A percentile compares a stretch with the other conserved stretches of the same genome.
phyloP scores from a whole-genome alignment of 208 protist genomes.

The Leishmania turanica region DNA sequence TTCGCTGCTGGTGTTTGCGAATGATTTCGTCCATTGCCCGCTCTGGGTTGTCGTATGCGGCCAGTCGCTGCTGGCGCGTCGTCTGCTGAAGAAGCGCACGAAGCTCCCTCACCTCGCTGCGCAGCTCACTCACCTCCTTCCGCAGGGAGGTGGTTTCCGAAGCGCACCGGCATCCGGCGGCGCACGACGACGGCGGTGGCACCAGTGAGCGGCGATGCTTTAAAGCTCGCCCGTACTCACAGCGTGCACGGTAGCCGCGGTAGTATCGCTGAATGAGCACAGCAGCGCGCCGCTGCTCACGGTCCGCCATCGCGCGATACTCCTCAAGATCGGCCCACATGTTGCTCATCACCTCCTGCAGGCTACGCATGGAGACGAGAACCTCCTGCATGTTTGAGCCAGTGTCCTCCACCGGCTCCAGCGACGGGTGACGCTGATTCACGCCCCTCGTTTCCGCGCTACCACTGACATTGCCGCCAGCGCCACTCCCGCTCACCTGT shows the following conservation, averaged over 20 bases:
- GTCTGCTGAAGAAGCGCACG: slow-evolving; percentile 34
- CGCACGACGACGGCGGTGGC: background rate
- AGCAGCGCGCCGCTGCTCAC: slow-evolving; percentile 58
- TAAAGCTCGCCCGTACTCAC: slow-evolving; percentile 41
- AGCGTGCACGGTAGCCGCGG: slow-evolving; percentile 64
- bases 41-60: slow-evolving; percentile 36
- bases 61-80: slow-evolving; percentile 34
- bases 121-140: slow-evolving; percentile 37
- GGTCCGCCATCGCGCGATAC: slow-evolving; percentile 47
- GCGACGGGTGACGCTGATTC: slow-evolving; percentile 17
- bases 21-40: slow-evolving; percentile 58
- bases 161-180: slow-evolving; percentile 8
- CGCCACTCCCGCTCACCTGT: background rate
- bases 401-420: slow-evolving; percentile 19
- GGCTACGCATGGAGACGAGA: slow-evolving; percentile 42
- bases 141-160: slow-evolving; percentile 30
- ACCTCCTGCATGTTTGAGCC: slow-evolving; percentile 49
- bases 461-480: background rate
- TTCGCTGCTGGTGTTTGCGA: slow-evolving; percentile 23
- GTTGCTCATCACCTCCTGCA: slow-evolving; percentile 63
- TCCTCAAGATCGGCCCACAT: slow-evolving; percentile 75
- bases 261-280: slow-evolving; percentile 80
- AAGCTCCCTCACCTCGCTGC: slow-evolving; percentile 42
- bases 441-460: background rate
- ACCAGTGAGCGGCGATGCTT: slow-evolving; percentile 14